A percentile compares a stretch with the other conserved stretches of the same genome.
These are phyloP conservation scores for Cyclocybe cylindracea DNA, from an alignment of 768 basidiomycete genomes.

Conservation along the genomic window DNA sequence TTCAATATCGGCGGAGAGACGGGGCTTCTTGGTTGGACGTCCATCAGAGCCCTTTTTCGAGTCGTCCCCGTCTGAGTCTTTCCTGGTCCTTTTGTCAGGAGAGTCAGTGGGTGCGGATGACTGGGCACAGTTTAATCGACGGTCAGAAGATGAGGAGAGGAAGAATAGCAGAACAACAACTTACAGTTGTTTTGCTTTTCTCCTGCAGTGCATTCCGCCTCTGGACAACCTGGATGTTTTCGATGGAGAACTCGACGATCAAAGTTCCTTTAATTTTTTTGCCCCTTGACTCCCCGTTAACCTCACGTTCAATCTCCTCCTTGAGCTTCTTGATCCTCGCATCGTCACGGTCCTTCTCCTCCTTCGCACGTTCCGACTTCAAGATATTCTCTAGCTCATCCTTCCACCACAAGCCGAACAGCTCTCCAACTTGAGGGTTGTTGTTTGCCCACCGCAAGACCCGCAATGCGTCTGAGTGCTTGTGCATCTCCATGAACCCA, in stretches of 20 bases:
- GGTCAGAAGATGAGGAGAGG: background rate
- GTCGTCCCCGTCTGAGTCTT: background rate
- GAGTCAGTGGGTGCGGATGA: background rate
- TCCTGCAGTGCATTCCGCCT: constrained; percentile 53
- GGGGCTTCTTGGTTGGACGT: constrained; percentile 18
- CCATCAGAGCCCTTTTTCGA: constrained; percentile 8
- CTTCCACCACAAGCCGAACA: constrained; percentile 92
- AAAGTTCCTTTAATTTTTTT: constrained; percentile 52
- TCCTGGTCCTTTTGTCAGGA: constrained; percentile 6
- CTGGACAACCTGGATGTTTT: constrained; percentile 89
- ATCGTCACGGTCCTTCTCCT: constrained; percentile 56
- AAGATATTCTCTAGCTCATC: constrained; percentile 68
- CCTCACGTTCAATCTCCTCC: constrained; percentile 42
- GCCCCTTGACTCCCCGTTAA: constrained; percentile 35
- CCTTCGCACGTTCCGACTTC: constrained; percentile 61
- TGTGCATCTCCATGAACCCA: constrained; percentile 90
- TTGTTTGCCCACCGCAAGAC: constrained; percentile 95
- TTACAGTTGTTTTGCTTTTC: constrained; percentile 34
- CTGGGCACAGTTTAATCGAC: background rate
- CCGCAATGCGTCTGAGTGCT: constrained; percentile 87
- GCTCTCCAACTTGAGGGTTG: constrained; percentile 60
- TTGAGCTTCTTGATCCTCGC: constrained; percentile 57
- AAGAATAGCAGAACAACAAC: constrained; percentile 3
- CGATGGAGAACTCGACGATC: constrained; percentile 95
- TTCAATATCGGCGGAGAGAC: constrained; percentile 10